Evolutionary conservation across 2,329 filamentous ascomycete genomes (phyloP), one percentile per base, ranked within the genome.

Genomic region (Chalaropsis thielavioides): DNA sequence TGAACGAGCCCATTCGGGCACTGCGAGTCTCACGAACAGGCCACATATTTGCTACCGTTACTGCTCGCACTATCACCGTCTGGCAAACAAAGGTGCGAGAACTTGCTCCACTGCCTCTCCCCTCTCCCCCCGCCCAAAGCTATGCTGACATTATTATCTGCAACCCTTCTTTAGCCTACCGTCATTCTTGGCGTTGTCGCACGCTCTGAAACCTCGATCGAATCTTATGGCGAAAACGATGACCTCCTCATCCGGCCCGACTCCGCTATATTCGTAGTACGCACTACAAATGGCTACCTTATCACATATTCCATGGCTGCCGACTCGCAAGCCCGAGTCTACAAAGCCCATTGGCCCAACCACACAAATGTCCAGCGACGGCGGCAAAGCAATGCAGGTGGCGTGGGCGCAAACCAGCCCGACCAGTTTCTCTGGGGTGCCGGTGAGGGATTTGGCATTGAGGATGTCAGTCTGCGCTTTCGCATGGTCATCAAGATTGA

Each of bases 401-500:
- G 80, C n/a, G 79, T 81, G 15, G 76, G 80, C 3, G 79, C 81
- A 41, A 73, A 77, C 8, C 77, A 77, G 19, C 82, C 83, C 1
- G 84, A 87, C 62, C 81, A 85, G 69, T 83, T 87, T 61, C 73
- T 88, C 13, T 84, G 88, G 74, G 89, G 89, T 0, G 84, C 88
- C 1, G 92, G 92, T 41, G 94, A 96, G 73, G 89, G 89, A 10
- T 82, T 82, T 61, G 90, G 90, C 2, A 86, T 96, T 62, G 83
- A 85, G 63, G 94, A 99, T 75, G 84, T 95, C 65, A 95, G 88
- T 70, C 81, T 99, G 61, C 88, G 90, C 11, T 99, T 99, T 75
- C 84, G 92, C 66, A 96, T 96, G 89, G 92, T 96, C 15, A 97
- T 99, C 72, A 95, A 95, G 73, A 90, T 99, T 19, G 94, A 99